These are phyloP conservation scores for Sophora flavescens DNA, from an alignment of 306 rosid genomes.

Conservation along the genomic window DNA sequence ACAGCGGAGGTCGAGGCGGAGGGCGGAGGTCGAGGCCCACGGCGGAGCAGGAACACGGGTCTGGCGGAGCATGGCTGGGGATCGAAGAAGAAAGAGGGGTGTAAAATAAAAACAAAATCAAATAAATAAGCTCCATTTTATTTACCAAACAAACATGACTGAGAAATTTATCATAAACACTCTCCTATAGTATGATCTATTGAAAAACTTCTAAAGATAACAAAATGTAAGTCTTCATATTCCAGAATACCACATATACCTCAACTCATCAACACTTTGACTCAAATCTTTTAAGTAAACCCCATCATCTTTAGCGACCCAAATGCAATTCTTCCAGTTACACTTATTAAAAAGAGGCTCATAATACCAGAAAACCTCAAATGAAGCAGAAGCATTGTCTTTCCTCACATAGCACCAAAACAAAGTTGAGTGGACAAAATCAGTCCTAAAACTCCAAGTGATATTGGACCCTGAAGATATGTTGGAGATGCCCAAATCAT, in stretches of 20 bases:
- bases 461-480: slow-evolving; percentile 45
- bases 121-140: not conserved
- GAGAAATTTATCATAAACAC: not conserved
- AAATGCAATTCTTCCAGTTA: slow-evolving; percentile 58
- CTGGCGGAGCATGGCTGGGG: no score
- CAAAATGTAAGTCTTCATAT: not conserved
- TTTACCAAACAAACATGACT: not conserved
- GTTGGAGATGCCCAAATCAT: slow-evolving; percentile 39
- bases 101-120: no score
- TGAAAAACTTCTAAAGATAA: not conserved
- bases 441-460: slow-evolving; percentile 56
- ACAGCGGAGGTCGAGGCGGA: no score
- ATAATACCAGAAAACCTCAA: slow-evolving; percentile 56
- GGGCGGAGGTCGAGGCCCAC: no score
- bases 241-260: slow-evolving; percentile 39
- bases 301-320: slow-evolving; percentile 56
- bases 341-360: slow-evolving; percentile 50
- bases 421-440: slow-evolving; percentile 48
- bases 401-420: slow-evolving; percentile 51
- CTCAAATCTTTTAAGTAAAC: slow-evolving; percentile 46
- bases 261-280: slow-evolving; percentile 7
- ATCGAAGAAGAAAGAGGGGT: no score
- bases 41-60: no score
- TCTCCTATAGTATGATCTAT: not conserved
- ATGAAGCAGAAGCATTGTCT: slow-evolving; percentile 23